phyloP scores from a whole-genome alignment of 192 early-diverging fungal species.

The Backusella psychrophila region DNA sequence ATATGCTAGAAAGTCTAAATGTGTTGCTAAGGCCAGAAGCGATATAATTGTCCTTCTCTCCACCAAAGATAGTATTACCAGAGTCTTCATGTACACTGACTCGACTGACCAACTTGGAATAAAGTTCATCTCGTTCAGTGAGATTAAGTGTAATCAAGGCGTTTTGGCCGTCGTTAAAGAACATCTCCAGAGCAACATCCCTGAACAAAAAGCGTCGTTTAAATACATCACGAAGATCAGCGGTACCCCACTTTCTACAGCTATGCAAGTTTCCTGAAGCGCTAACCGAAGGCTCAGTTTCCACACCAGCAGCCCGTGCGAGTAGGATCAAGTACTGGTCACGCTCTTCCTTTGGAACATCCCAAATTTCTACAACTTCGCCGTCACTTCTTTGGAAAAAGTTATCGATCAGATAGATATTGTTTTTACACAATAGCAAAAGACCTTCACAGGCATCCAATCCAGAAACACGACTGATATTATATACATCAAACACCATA shows the following conservation, averaged over 20 bases:
- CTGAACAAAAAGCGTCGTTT: constrained; percentile 62
- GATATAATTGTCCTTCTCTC: constrained; percentile 24
- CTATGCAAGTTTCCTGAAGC: constrained; percentile 44
- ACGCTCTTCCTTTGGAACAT: constrained; percentile 60
- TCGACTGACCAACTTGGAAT: constrained; percentile 55
- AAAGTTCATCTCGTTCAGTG: constrained; percentile 64
- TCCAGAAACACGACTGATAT: constrained; percentile 63
- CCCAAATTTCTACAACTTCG: constrained; percentile 70
- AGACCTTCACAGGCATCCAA: constrained; percentile 71
- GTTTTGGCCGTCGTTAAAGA: constrained; percentile 74
- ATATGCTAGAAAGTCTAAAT: constrained; percentile 59
- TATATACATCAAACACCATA: constrained; percentile 67
- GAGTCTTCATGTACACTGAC: constrained; percentile 46
- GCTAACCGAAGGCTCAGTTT: constrained; percentile 32
- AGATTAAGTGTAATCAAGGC: constrained; percentile 70
- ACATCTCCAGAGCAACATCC: constrained; percentile 77
- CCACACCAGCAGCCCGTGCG: constrained; percentile 47
- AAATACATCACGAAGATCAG: constrained; percentile 66
- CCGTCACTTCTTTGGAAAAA: constrained; percentile 61
- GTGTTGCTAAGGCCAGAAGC: constrained; percentile 26
- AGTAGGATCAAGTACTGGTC: constrained; percentile 57
- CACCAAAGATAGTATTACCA: constrained; percentile 48
- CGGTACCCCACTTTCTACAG: constrained; percentile 50
- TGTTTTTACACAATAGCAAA: constrained; percentile 63
- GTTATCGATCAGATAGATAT: constrained; percentile 74